phyloP scores from a whole-genome alignment of 2,329 filamentous ascomycete species.

The Daldinia eschscholtzii region DNA sequence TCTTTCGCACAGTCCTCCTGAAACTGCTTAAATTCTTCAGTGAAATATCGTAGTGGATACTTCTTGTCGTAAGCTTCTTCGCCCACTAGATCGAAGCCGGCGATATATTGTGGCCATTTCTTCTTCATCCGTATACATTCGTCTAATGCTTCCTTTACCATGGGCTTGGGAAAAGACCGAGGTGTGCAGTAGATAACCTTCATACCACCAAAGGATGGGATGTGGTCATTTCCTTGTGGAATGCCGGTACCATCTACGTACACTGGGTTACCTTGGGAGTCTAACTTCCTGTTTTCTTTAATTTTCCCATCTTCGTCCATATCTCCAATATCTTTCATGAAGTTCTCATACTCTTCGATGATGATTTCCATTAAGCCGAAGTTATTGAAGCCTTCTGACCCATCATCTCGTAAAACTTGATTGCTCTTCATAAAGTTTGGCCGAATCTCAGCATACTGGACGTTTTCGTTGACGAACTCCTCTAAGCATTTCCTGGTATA shows the following conservation, averaged over 20 bases:
- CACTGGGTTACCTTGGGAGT: slow-evolving; percentile 28
- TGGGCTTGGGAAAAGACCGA: slow-evolving; percentile 62
- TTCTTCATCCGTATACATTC: slow-evolving; percentile 68
- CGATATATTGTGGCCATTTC: slow-evolving; percentile 64
- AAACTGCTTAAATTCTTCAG: slow-evolving; percentile 64
- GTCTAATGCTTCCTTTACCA: slow-evolving; percentile 62
- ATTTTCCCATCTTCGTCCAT: slow-evolving; percentile 44
- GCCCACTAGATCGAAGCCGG: slow-evolving; percentile 71
- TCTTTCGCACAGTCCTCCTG: slow-evolving; percentile 59
- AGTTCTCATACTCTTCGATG: slow-evolving; percentile 61
- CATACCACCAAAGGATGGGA: slow-evolving; percentile 63
- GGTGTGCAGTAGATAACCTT: slow-evolving; percentile 73
- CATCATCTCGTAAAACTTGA: slow-evolving; percentile 64
- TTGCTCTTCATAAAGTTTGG: slow-evolving; percentile 70
- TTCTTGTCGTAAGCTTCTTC: slow-evolving; percentile 65
- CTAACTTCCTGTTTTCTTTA: slow-evolving; percentile 37
- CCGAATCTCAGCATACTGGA: slow-evolving; percentile 72
- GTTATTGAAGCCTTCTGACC: slow-evolving; percentile 59
- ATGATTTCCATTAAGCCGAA: slow-evolving; percentile 66
- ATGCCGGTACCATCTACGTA: slow-evolving; percentile 20
- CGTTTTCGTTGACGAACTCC: slow-evolving; percentile 67
- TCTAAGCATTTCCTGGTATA: slow-evolving; percentile 68
- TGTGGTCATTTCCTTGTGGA: slow-evolving; percentile 34
- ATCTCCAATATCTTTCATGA: slow-evolving; percentile 55
- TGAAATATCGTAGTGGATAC: slow-evolving; percentile 63